A percentile compares a stretch with the other conserved stretches of the same genome.
Evolutionary conservation across 805 yeast genomes (phyloP).

Genomic region (Candida bentonensis): DNA sequence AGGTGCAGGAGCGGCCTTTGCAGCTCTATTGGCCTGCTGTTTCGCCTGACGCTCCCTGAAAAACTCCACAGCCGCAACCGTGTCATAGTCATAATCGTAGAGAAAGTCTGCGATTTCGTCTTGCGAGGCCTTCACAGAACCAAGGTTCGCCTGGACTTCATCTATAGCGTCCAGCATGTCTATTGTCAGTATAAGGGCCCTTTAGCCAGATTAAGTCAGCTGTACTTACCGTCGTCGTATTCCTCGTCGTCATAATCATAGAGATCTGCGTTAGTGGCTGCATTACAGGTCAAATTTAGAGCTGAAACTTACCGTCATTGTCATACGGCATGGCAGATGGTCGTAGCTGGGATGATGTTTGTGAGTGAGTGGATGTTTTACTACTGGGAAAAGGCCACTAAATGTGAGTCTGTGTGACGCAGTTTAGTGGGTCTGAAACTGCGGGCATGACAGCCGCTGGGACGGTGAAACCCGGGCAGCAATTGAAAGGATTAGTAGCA

Average conservation of each 20-base stretch:
- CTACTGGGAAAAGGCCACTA: too few relatives aligned
- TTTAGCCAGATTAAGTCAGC: too few relatives aligned
- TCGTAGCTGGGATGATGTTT: too few relatives aligned
- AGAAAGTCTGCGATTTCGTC: constrained; percentile 13
- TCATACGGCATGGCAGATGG: neutral
- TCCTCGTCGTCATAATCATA: neutral
- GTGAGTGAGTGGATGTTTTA: too few relatives aligned
- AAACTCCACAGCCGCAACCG: constrained; percentile 14
- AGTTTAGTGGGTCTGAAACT: too few relatives aligned
- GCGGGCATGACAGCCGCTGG: too few relatives aligned
- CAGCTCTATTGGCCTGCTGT: constrained; percentile 4
- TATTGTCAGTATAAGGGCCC: neutral
- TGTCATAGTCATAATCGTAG: constrained; percentile 14
- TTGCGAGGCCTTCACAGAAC: constrained; percentile 7
- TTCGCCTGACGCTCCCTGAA: constrained; percentile 9
- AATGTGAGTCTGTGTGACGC: too few relatives aligned
- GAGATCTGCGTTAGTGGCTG: neutral
- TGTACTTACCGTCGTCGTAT: constrained; percentile 1
- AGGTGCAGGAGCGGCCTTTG: constrained; percentile 1
- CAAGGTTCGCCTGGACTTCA: constrained; percentile 10
- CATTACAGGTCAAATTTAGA: too few relatives aligned
- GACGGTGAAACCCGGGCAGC: too few relatives aligned
- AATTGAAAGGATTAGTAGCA: too few relatives aligned
- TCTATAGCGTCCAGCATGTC: constrained; percentile 8
- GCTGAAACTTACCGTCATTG: neutral